Conservation (phyloP, 257 asterid genomes). For the Solanum lignicaule region DNA sequence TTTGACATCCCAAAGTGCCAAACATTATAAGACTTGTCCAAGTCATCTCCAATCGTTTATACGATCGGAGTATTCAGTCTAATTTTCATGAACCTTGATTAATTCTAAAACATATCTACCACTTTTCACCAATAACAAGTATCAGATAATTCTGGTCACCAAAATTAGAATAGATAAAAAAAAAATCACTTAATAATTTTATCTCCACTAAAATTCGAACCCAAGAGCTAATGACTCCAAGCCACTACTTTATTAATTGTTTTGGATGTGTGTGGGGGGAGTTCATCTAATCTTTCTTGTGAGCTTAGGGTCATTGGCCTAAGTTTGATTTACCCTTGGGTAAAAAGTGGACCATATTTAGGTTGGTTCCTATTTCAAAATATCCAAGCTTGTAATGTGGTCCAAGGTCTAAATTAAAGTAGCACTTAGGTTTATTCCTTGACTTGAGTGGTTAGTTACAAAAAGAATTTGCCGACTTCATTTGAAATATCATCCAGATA, state of each 20-base stretch:
- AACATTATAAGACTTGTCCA: neutral
- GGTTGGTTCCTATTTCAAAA: neutral
- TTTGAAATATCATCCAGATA: neutral
- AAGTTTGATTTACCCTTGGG: neutral
- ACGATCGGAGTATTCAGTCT: neutral
- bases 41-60: neutral
- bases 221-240: neutral
- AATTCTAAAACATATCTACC: neutral
- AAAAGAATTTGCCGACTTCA: neutral
- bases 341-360: neutral
- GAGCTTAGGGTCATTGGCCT: neutral
- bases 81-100: neutral
- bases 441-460: neutral
- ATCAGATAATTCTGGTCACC: neutral
- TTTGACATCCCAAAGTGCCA: neutral
- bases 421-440: neutral
- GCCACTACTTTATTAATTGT: neutral
- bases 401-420: neutral
- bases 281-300: neutral
- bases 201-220: neutral
- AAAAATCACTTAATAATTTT: too few relatives aligned
- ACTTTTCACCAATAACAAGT: neutral
- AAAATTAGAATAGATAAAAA: neutral
- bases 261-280: neutral
- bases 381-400: neutral